These are phyloP conservation scores for Penicillium maclennaniae DNA, from an alignment of 495 filamentous ascomycete species.

Conservation along the genomic window DNA sequence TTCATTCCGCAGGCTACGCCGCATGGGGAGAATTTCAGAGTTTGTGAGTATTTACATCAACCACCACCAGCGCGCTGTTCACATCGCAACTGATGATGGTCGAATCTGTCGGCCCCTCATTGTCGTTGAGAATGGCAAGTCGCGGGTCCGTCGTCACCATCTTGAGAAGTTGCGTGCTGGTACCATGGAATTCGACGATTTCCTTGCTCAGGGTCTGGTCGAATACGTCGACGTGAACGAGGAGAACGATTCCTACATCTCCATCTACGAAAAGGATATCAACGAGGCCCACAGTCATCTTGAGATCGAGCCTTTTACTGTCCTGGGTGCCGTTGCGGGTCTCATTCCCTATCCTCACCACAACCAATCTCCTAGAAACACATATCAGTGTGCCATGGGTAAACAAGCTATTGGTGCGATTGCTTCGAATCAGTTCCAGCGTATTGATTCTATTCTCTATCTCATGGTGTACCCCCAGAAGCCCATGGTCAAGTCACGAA, in stretches of 20 bases:
- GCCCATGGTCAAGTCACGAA: conserved; percentile 93
- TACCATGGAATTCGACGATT: conserved; percentile 85
- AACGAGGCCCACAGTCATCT: conserved; percentile 80
- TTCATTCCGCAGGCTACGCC: conserved; percentile 76
- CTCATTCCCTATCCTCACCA: conserved; percentile 98
- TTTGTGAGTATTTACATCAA: conserved; percentile 97
- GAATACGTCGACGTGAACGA: conserved; percentile 98
- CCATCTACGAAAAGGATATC: conserved; percentile 81
- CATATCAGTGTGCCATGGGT: conserved; percentile 99
- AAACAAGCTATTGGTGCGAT: conserved; percentile 99
- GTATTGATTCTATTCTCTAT: conserved; percentile 93
- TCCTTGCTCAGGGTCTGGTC: conserved; percentile 80
- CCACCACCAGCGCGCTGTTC: conserved; percentile 81
- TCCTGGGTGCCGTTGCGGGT: conserved; percentile 94
- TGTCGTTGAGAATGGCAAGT: conserved; percentile 80
- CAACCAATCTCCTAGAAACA: conserved; percentile 98
- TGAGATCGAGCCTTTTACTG: conserved; percentile 96
- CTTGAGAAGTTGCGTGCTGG: conserved; percentile 75
- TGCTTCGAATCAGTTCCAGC: conserved; percentile 92
- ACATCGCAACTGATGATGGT: conserved; percentile 95
- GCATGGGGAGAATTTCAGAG: conserved; percentile 84
- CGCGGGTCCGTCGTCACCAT: conserved; percentile 70
- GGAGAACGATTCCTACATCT: conserved; percentile 92
- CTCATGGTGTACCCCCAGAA: conserved; percentile 97
- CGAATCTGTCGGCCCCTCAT: conserved; percentile 94